phyloP scores from a whole-genome alignment of 225 moss, liverwort and hornwort genomes.

The Marchantia paleacea region DNA sequence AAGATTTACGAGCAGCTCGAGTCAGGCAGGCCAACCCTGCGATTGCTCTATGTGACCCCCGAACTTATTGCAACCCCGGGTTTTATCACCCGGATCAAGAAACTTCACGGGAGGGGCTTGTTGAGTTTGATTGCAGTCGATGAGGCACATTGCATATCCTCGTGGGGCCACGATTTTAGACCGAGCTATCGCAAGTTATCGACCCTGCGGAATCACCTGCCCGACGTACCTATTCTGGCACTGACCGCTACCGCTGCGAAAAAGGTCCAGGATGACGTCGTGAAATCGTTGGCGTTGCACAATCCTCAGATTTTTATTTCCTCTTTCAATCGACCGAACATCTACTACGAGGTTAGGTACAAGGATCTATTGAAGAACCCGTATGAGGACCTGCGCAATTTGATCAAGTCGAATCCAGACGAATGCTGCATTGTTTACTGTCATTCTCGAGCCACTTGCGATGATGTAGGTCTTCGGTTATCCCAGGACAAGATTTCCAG shows the following conservation, averaged over 20 bases:
- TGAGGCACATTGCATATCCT: constrained; percentile 61
- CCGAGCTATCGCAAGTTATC: constrained; percentile 78
- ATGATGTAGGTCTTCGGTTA: constrained; percentile 60
- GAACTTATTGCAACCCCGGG: constrained; percentile 63
- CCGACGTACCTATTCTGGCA: constrained; percentile 62
- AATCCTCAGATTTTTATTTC: constrained; percentile 58
- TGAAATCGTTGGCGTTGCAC: constrained; percentile 58
- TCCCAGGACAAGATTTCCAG: constrained; percentile 54
- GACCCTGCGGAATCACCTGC: constrained; percentile 48
- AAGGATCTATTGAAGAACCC: constrained; percentile 61
- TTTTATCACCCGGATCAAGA: constrained; percentile 55
- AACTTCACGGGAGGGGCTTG: constrained; percentile 60
- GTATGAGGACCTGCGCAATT: constrained; percentile 52
- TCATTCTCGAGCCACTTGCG: constrained; percentile 63
- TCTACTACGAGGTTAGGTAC: constrained; percentile 74
- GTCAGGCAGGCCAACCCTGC: constrained; percentile 56
- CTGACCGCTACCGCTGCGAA: constrained; percentile 74
- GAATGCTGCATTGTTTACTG: constrained; percentile 72
- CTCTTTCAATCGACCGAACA: constrained; percentile 73
- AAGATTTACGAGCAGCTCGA: constrained; percentile 69
- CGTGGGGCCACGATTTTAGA: constrained; percentile 82
- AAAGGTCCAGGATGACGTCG: constrained; percentile 66
- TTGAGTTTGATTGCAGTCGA: constrained; percentile 68
- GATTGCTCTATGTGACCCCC: constrained; percentile 74
- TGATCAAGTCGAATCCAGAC: constrained; percentile 39